phyloP scores from a whole-genome alignment of 768 basidiomycete species.

The Ephemerocybe angulata region DNA sequence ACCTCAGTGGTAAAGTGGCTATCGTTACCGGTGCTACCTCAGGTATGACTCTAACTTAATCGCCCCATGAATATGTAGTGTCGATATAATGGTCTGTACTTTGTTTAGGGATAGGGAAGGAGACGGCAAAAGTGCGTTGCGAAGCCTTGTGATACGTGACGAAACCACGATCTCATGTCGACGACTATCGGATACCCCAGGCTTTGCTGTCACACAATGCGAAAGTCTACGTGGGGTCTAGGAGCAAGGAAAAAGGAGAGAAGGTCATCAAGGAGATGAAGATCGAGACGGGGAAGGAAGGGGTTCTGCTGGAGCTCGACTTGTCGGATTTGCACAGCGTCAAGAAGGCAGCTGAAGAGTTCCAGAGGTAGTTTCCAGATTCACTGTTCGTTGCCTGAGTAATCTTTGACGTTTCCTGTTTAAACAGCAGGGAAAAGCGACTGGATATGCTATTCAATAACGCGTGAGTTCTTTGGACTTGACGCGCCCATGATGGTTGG shows the following conservation, averaged over 20 bases:
- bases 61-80: neutral
- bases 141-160: constrained; percentile 5
- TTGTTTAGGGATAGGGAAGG: constrained; percentile 49
- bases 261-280: constrained; percentile 53
- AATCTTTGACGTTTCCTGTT: neutral
- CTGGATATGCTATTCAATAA: constrained; percentile 48
- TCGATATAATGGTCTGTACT: neutral
- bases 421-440: constrained; percentile 38
- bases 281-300: constrained; percentile 43
- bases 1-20: constrained; percentile 39
- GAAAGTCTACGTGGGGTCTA: constrained; percentile 59
- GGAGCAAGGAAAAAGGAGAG: constrained; percentile 41
- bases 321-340: constrained; percentile 39
- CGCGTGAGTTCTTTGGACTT: constrained; percentile 29
- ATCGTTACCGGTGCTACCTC: constrained; percentile 33
- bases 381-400: constrained; percentile 1
- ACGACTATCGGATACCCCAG: constrained; percentile 23
- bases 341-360: constrained; percentile 38
- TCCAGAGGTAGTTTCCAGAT: constrained; percentile 29
- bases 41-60: too few species aligned
- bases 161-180: neutral
- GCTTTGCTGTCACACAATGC: constrained; percentile 57
- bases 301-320: constrained; percentile 40
- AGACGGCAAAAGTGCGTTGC: constrained; percentile 59
- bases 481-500: neutral